Evolutionary conservation across 176 grass and related monocot species (phyloP).

Genomic region (Ampelocalamus luodianensis): DNA sequence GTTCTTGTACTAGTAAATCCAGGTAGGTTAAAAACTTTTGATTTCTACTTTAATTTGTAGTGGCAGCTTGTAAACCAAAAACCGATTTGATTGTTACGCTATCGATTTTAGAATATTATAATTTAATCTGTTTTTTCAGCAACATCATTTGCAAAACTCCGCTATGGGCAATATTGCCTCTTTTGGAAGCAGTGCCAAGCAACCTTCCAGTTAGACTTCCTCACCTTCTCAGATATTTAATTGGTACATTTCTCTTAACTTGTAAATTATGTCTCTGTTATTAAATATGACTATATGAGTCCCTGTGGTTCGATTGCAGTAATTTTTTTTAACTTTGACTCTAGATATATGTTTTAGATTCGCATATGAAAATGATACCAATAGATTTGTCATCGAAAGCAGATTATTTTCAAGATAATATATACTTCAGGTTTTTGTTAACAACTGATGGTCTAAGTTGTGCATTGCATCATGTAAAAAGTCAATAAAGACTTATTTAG

Average conservation of each 20-base stretch:
- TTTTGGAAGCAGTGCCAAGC: constrained; percentile 73
- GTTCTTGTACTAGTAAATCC: constrained; percentile 70
- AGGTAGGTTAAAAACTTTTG: constrained; percentile 58
- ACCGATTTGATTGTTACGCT: constrained; percentile 55
- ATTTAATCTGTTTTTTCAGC: constrained; percentile 55
- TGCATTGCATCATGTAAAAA: neutral
- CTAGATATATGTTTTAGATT: neutral
- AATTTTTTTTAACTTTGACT: neutral
- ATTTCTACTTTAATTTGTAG: constrained; percentile 5
- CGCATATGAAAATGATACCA: neutral
- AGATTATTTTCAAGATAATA: neutral
- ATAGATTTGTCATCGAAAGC: neutral
- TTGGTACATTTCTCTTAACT: constrained; percentile 59
- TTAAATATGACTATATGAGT: neutral
- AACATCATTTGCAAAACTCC: constrained; percentile 73
- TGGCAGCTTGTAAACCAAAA: constrained; percentile 48
- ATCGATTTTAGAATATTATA: constrained; percentile 22
- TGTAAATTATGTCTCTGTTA: neutral
- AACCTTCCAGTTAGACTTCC: constrained; percentile 66
- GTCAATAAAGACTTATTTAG: neutral
- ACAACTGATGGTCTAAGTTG: neutral
- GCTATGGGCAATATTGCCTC: constrained; percentile 65
- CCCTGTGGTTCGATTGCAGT: neutral
- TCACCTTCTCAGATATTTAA: constrained; percentile 70
- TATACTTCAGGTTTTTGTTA: neutral